phyloP scores from a whole-genome alignment of 129 eudicot genomes.

The Mikania micrantha region DNA sequence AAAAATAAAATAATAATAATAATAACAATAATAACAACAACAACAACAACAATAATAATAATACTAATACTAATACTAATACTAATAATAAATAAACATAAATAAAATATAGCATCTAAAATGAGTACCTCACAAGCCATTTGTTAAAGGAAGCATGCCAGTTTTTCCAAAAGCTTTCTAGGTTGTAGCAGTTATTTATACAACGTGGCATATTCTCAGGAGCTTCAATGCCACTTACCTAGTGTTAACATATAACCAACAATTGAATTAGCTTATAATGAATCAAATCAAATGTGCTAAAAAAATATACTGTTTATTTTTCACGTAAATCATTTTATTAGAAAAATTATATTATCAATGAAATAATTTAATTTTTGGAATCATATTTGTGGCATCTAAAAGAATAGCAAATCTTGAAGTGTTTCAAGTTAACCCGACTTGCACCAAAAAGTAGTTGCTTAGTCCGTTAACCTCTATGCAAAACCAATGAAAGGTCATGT shows the following conservation, averaged over 20 bases:
- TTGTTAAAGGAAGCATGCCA: slow-evolving; percentile 99
- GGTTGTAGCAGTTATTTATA: slow-evolving; percentile 83
- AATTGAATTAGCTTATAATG: not conserved
- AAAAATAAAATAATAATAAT: not conserved
- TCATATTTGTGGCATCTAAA: not conserved
- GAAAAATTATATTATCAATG: not conserved
- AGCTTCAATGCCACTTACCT: slow-evolving; percentile 83
- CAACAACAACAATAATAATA: no score
- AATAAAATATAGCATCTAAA: not conserved
- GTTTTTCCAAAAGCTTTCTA: slow-evolving; percentile 93
- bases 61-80: no score
- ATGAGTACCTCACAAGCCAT: slow-evolving; percentile 87
- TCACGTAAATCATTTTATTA: not conserved
- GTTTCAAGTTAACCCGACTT: not conserved
- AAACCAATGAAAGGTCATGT: not conserved
- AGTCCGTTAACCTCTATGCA: not conserved
- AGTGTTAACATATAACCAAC: slow-evolving; percentile 3
- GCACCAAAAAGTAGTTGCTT: not conserved
- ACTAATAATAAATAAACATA: no score
- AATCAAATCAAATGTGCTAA: not conserved
- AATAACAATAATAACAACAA: no score
- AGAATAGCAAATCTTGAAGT: not conserved
- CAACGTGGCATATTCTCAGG: slow-evolving; percentile 98
- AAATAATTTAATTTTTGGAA: not conserved
- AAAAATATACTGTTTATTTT: not conserved